Conservation (phyloP, 495 filamentous ascomycete genomes). For the Neurospora sp. region DNA sequence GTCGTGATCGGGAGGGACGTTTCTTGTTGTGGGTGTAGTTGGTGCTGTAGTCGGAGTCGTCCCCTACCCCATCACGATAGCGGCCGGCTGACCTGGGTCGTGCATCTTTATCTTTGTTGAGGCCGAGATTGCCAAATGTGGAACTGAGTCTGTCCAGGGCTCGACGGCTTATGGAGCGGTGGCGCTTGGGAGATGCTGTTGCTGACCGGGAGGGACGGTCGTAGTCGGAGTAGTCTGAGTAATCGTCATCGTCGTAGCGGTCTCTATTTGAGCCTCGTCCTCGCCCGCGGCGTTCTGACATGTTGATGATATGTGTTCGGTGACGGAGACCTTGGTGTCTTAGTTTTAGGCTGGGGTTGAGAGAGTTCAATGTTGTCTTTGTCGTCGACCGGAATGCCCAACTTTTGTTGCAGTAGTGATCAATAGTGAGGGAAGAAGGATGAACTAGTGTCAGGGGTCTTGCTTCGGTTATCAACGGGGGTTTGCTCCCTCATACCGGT, state of each 20-base stretch:
- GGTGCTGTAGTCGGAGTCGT: neutral
- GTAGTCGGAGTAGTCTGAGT: slow-evolving; percentile 9
- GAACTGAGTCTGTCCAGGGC: slow-evolving; percentile 14
- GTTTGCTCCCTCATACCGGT: neutral
- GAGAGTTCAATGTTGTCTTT: neutral
- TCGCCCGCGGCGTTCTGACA: neutral
- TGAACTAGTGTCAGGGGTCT: neutral
- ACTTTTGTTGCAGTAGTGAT: neutral
- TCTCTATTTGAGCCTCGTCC: slow-evolving; percentile 9
- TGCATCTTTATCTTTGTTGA: neutral
- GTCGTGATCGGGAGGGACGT: neutral
- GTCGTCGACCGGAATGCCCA: neutral
- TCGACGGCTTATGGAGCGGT: slow-evolving; percentile 16
- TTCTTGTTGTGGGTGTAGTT: neutral
- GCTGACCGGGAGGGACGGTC: neutral
- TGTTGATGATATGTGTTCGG: neutral
- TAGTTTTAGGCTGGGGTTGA: neutral
- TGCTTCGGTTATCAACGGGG: neutral
- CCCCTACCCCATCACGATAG: neutral
- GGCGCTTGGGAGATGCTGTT: slow-evolving; percentile 4
- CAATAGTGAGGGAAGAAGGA: neutral
- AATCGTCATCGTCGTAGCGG: slow-evolving; percentile 3
- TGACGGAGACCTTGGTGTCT: neutral
- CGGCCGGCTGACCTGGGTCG: neutral
- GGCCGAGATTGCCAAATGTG: slow-evolving; percentile 7